These are phyloP conservation scores for Eutrema heterophyllum DNA, from an alignment of 345 rosid genomes.

Conservation along the genomic window DNA sequence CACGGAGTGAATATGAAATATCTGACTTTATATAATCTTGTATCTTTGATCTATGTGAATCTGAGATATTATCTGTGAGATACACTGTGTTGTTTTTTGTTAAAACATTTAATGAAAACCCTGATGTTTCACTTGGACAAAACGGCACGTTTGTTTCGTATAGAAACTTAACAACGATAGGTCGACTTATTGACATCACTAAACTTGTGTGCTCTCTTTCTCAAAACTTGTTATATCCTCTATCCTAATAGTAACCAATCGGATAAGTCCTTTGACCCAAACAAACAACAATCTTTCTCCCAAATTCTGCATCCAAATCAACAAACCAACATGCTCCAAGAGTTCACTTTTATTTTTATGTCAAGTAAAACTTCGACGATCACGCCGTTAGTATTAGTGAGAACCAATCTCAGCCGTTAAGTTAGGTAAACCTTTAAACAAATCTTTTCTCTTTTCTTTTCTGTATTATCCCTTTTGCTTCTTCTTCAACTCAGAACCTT, in stretches of 20 bases:
- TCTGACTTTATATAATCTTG: constrained; percentile 21
- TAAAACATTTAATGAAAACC: constrained; percentile 16
- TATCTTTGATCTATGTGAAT: constrained; percentile 23
- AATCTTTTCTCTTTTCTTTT: background rate
- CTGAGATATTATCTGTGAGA: constrained; percentile 20
- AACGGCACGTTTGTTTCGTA: constrained; percentile 19
- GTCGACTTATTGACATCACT: background rate
- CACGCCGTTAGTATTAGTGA: background rate
- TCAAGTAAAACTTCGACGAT: background rate
- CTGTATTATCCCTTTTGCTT: background rate
- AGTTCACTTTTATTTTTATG: too few relatives aligned
- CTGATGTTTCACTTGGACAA: constrained; percentile 1
- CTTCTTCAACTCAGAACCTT: constrained; percentile 9
- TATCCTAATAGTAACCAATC: background rate
- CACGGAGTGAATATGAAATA: constrained; percentile 21
- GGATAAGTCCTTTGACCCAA: background rate
- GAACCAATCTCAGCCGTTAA: constrained; percentile 15
- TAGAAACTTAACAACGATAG: background rate
- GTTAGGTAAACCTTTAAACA: constrained; percentile 4
- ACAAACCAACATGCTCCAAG: background rate
- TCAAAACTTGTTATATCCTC: background rate
- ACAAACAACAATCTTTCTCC: background rate
- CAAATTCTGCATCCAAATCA: background rate
- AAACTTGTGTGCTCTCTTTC: too few relatives aligned
- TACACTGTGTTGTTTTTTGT: constrained; percentile 14